Evolutionary conservation across 2,329 filamentous ascomycete species (phyloP).

Genomic region (Xylaria sp.): DNA sequence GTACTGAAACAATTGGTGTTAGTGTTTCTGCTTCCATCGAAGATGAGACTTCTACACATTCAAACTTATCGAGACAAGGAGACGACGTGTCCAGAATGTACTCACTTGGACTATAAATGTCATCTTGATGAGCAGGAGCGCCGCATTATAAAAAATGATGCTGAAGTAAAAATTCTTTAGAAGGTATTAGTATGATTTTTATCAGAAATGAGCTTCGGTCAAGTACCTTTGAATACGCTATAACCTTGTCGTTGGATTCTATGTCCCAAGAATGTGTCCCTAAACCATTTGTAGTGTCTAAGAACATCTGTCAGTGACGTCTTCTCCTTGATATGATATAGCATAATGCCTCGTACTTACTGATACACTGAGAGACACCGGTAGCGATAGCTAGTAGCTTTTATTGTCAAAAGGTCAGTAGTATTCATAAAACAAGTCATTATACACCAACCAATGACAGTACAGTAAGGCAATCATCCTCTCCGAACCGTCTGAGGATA

Average conservation of each 20-base stretch:
- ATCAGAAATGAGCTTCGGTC: no score
- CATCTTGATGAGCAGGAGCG: background rate
- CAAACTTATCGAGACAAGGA: background rate
- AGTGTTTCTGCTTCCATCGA: background rate
- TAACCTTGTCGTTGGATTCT: background rate
- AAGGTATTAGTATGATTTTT: no score
- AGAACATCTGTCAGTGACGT: background rate
- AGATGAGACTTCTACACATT: background rate
- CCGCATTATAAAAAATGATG: background rate
- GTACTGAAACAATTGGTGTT: background rate
- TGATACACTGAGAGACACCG: background rate
- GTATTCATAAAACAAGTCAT: constrained; percentile 30
- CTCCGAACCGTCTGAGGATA: background rate
- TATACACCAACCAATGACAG: constrained; percentile 49
- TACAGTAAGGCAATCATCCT: background rate
- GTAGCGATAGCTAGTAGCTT: background rate
- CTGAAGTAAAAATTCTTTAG: background rate
- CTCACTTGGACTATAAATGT: background rate
- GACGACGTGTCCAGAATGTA: background rate
- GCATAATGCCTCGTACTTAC: background rate
- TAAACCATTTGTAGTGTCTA: background rate
- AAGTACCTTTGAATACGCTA: background rate
- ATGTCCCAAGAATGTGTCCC: background rate
- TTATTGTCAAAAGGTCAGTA: constrained; percentile 50
- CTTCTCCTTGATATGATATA: background rate